A percentile compares a stretch with the other conserved stretches of the same genome.
These are phyloP conservation scores for Fonsecaea multimorphosa DNA, from an alignment of 2,329 filamentous ascomycete species.

Conservation along the genomic window DNA sequence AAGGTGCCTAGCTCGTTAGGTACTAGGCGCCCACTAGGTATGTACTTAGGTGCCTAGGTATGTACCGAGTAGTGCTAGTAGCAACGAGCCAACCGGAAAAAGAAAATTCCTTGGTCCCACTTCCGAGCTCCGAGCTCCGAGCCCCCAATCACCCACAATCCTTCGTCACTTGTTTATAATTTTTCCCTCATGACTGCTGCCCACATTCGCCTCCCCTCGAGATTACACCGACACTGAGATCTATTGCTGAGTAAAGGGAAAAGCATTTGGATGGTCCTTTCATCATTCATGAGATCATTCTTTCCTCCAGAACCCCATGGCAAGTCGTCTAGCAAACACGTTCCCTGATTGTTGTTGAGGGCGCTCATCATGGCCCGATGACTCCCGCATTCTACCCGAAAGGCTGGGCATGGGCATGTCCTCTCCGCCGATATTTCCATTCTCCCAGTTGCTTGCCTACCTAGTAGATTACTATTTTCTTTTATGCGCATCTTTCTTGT, in stretches of 20 bases:
- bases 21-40: too few species aligned
- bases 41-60: too few species aligned
- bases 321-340: background rate
- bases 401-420: slow-evolving; percentile 5
- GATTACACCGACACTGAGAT: background rate
- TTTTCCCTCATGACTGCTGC: background rate
- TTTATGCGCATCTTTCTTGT: slow-evolving; percentile 16
- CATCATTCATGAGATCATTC: slow-evolving; percentile 4
- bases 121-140: background rate
- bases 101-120: background rate
- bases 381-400: slow-evolving; percentile 9
- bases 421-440: slow-evolving; percentile 20
- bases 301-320: background rate
- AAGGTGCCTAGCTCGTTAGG: too few species aligned
- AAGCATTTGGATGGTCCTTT: background rate
- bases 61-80: too few species aligned
- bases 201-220: background rate
- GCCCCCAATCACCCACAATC: too few species aligned
- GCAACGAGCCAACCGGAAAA: background rate
- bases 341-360: background rate
- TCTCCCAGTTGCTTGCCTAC: slow-evolving; percentile 5
- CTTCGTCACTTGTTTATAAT: slow-evolving; percentile 3
- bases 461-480: slow-evolving; percentile 30
- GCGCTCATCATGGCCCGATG: background rate
- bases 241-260: background rate